phyloP scores from a whole-genome alignment of 495 filamentous ascomycete species.

The Sabuloglossum arenarium region DNA sequence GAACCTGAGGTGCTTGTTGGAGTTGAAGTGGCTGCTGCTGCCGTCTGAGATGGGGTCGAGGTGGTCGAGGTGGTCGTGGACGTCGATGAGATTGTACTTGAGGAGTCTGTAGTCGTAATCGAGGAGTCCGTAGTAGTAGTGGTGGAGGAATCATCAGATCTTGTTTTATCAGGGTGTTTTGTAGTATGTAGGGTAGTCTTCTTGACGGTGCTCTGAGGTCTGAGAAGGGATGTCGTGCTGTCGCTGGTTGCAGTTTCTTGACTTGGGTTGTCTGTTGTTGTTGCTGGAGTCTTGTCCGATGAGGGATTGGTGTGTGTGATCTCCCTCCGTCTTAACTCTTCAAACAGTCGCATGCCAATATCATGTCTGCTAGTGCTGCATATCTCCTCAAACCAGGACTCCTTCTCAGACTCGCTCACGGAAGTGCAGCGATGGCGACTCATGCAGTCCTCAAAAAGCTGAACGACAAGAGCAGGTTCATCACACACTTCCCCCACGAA shows the following conservation, averaged over 20 bases:
- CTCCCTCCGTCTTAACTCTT: neutral
- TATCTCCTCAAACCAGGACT: neutral
- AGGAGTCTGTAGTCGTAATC: neutral
- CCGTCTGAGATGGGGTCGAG: neutral
- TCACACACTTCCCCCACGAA: neutral
- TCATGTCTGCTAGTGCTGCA: neutral
- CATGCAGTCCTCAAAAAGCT: neutral
- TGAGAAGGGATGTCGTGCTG: too few relatives aligned
- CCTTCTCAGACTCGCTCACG: neutral
- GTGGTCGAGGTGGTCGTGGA: neutral
- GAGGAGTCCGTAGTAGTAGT: neutral
- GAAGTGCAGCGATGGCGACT: neutral
- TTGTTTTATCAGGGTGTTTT: too few relatives aligned
- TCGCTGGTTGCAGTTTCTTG: too few relatives aligned
- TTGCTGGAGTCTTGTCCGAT: neutral
- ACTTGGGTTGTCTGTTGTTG: too few relatives aligned
- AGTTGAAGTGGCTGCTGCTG: neutral
- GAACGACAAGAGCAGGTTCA: neutral
- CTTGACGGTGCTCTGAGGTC: too few relatives aligned
- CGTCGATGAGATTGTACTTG: neutral
- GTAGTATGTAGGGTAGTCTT: too few relatives aligned
- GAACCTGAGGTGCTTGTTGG: neutral
- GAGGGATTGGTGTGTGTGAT: neutral
- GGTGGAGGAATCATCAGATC: too few relatives aligned
- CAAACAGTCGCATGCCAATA: neutral